Base-by-base conservation (phyloP, 2,329 filamentous ascomycete species). In the Penicillium sp. region DNA sequence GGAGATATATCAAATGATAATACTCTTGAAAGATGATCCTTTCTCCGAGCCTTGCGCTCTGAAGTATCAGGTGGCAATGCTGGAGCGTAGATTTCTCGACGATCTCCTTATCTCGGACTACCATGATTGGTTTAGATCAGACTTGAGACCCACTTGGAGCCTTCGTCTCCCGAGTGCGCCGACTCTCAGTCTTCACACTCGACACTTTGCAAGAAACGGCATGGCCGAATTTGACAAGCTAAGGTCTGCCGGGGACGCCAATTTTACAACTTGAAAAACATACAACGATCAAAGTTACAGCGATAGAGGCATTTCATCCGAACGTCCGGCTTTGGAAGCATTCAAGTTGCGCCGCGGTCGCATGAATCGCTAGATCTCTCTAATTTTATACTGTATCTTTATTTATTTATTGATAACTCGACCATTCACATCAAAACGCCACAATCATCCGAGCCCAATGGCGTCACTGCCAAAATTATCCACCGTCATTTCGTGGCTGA, bases 401-500 rank as follows among this genome's bases (percentile, higher is more conserved):
- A 33, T 48, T 37, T n/a, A 50, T 33, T 44, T 43, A 47, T 34
- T 26, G 24, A 31, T 48, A 48, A 39, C n/a, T 5, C 24, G 24
- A 28, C 24, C 28, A 18, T 28, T 23, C 10, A 13, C 23, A 16
- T 18, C 37, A 24, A 42, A 23, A 4, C 34, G 47, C 21, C 21
- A 28, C 18, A 37, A 43, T 36, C 43, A 31, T 33, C 6, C 24
- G 26, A 39, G 18, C 31, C 37, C 29, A 40, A 70, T 70, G 66
- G 52, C 64, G 14, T 56, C 65, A 14, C 16, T 64, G 5, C 63
- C 66, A n/a, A 70, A 62, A 31, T 45, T 67, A 34, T 71, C 69
- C 5, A 71, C 67, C 5, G 3, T 73, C 26, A 51, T 73, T n/a
- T 62, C 66, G 33, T 73, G 68, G 62, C 47, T 68, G 47, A 63